phyloP scores from a whole-genome alignment of 1,139 yeast genomes.

The Meyerozyma guilliermondii region DNA sequence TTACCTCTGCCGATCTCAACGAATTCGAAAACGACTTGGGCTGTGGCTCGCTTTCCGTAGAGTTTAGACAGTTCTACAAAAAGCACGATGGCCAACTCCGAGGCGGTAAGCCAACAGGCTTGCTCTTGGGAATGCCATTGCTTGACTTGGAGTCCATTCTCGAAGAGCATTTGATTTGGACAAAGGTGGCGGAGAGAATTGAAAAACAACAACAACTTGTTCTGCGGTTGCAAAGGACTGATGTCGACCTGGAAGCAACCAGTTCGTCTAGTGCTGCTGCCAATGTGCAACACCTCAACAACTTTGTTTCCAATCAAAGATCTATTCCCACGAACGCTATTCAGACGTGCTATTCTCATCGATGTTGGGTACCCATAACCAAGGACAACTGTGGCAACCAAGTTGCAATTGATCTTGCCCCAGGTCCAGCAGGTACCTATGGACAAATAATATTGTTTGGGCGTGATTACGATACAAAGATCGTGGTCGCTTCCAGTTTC shows the following conservation, averaged over 20 bases:
- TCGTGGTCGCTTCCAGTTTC: conserved; percentile 53
- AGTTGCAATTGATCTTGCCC: conserved; percentile 57
- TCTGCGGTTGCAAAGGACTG: conserved; percentile 25
- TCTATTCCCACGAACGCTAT: conserved; percentile 55
- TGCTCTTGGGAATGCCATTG: conserved; percentile 65
- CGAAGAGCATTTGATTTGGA: conserved; percentile 72
- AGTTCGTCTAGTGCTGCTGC: conserved; percentile 13
- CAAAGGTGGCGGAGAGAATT: conserved; percentile 54
- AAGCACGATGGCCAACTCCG: conserved; percentile 80
- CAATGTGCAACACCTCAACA: conserved; percentile 14
- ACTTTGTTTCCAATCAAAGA: conserved; percentile 46
- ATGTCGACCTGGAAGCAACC: conserved; percentile 9
- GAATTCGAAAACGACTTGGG: conserved; percentile 72
- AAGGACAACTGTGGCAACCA: conserved; percentile 58
- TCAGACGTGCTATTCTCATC: conserved; percentile 51
- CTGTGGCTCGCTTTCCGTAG: conserved; percentile 60
- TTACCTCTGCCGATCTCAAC: conserved; percentile 68
- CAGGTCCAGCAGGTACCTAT: conserved; percentile 56
- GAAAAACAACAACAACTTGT: conserved; percentile 36
- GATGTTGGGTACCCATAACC: conserved; percentile 57
- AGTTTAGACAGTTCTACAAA: conserved; percentile 69
- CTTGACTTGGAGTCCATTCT: conserved; percentile 67
- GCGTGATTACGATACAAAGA: conserved; percentile 58
- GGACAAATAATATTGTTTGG: conserved; percentile 64
- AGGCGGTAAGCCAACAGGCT: conserved; percentile 72